Base-by-base conservation (phyloP, 2,329 filamentous ascomycete species). In the Penicillium aurantiogriseum region DNA sequence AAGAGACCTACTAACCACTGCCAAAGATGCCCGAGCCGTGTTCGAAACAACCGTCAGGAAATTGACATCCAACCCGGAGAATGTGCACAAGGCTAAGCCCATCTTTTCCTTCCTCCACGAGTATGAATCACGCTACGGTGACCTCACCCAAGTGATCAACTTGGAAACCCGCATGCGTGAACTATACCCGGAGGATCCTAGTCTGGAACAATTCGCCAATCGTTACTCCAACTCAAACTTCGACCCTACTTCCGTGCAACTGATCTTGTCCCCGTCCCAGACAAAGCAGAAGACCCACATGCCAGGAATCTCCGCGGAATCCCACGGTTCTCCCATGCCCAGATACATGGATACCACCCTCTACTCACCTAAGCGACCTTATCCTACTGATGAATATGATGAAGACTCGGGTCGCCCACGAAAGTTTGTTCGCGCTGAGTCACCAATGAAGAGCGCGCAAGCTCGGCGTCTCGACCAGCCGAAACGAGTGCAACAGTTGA, bases 31-130 rank as follows among this genome's bases (percentile, higher is more conserved):
- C 35, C 86, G 94, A 63, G 92, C 94, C 10, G 92, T 97, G 2
- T 99, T 99, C 68, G 94, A 97, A 73, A 97, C 92, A 17, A 92
- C 92, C 17, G 90, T 97, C 59, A 90, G 89, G 69, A 88, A 88
- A 60, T 83, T 97, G 43, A 85, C 89, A 8, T 83, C 88, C 25
- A 94, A 92, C 64, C 85, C 90, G 0, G 90, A 92, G 64, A 85
- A 85, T 11, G 77, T 88, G 0, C 76, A 82, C 54, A 94, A 92
- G 69, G 86, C 92, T 9, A 95, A 94, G 72, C 85, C 89, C 0
- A 84, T 99, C 0, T 96, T 96, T 68, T 81, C 87, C 2, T 97
- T 93, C 76, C 93, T 99, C 73, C 93, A 99, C 76, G 89, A 92
- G 66, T 96, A 96, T 71, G 94, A 99, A 77, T 92, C 92, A 11